Evolutionary conservation across 1,284 basidiomycete genomes (phyloP).

Genomic region (Somion occarium): DNA sequence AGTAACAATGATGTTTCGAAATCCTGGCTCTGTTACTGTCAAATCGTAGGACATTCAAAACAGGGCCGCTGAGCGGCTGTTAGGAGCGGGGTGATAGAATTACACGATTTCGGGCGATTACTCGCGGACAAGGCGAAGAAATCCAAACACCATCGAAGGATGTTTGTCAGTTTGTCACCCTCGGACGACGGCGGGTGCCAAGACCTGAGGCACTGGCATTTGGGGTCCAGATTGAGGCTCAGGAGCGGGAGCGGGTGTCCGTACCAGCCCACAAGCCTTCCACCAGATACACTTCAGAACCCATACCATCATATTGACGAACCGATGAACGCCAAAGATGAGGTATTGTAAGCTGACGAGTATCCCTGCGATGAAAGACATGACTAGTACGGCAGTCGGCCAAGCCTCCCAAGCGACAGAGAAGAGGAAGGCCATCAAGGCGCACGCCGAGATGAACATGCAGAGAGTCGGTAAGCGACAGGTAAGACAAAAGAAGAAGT

Average conservation of each 20-base stretch:
- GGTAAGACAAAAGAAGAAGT: conserved; percentile 62
- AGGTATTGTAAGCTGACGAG: conserved; percentile 61
- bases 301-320: conserved; percentile 19
- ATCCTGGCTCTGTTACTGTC: too few species aligned
- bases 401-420: conserved; percentile 57
- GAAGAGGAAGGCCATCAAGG: conserved; percentile 55
- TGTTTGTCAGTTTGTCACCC: too few species aligned
- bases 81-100: too few species aligned
- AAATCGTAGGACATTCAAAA: too few species aligned
- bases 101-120: too few species aligned
- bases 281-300: conserved; percentile 2
- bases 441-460: conserved; percentile 46
- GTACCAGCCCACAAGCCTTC: neutral
- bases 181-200: too few species aligned
- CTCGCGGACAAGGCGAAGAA: too few species aligned
- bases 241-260: neutral
- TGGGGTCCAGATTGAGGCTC: neutral
- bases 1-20: too few species aligned
- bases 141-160: too few species aligned
- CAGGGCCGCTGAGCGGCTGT: too few species aligned
- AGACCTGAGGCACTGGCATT: too few species aligned
- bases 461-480: conserved; percentile 56
- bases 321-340: conserved; percentile 46
- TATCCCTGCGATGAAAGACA: conserved; percentile 51
- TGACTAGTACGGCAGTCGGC: conserved; percentile 53